Evolutionary conservation across 495 filamentous ascomycete species (phyloP), one percentile per base, ranked within the genome.

Genomic region (Amniculicola lignicola): DNA sequence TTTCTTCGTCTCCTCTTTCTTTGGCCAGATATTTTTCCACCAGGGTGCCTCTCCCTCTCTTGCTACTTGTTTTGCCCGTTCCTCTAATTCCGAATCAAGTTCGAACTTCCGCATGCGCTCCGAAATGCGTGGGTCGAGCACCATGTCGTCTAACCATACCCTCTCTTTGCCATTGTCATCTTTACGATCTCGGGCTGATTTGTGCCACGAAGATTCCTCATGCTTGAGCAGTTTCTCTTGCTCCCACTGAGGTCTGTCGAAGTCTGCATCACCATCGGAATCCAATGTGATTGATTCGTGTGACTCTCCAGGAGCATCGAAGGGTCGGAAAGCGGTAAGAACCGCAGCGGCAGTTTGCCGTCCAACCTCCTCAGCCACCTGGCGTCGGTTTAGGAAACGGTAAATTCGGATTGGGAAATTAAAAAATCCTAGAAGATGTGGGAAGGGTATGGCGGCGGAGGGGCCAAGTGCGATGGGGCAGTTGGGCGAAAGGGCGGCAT

Each of bases 341-440:
- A 92, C 90, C 18, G 88, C 79, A 29, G 87, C 86, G 0, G 92
- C 94, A 27, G 90, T 88, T 41, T 95, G 82, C n/a, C 88, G 86
- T 37, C 93, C 94, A 49, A 95, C 84, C 4, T 82, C 75, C 63
- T 99, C 92, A 37, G 94, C 94, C 15, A 96, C 77, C 37, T 81
- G 70, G 12, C 94, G 88, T 41, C 89, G 85, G 67, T 83, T 96
- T 35, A 99, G 75, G 78, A 89, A 99, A 39, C 93, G 89, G 65
- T 88, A 87, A 45, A 96, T 67, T 29, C 93, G 82, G 58, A 82
- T 88, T 0, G 89, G 89, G 0, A 90, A 96, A 71, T 94, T 92
- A 41, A 90, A 71, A 75, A 99, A 94, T 54, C 93, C 93, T 23
- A 99, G 86, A 43, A 97, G 79, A 66, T 96, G 90, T 0, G 93